Conservation (phyloP, 2,329 filamentous ascomycete species). For the Fusarium longipes region DNA sequence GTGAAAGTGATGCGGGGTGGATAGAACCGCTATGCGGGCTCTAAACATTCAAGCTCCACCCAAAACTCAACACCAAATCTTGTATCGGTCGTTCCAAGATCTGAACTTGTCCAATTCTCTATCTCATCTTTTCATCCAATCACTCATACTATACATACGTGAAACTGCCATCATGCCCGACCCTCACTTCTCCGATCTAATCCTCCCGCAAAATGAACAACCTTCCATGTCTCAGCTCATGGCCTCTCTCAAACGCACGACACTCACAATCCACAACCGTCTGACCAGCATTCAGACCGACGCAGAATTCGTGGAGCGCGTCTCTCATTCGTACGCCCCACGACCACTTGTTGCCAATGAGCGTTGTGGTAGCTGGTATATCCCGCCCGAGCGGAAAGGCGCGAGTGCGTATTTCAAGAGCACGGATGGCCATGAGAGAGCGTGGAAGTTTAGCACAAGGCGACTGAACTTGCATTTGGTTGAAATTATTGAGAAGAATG, state of each 20-base stretch:
- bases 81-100: neutral
- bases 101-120: neutral
- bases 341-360: conserved; percentile 91
- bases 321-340: conserved; percentile 61
- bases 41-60: conserved; percentile 32
- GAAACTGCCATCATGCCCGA: conserved; percentile 36
- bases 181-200: conserved; percentile 55
- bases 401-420: conserved; percentile 96
- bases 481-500: conserved; percentile 70
- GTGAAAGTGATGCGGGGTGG: conserved; percentile 26
- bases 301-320: conserved; percentile 75
- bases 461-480: conserved; percentile 87
- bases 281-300: conserved; percentile 82
- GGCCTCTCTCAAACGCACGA: conserved; percentile 77
- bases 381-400: conserved; percentile 70
- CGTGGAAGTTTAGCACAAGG: conserved; percentile 90
- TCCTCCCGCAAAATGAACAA: conserved; percentile 67
- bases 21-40: conserved; percentile 17
- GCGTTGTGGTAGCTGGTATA: conserved; percentile 96
- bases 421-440: conserved; percentile 90
- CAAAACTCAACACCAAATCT: conserved; percentile 29
- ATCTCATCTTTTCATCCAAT: neutral
- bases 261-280: conserved; percentile 83
- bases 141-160: no score
- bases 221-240: conserved; percentile 79